Conservation (phyloP, 352 stramenopile species). For the Detonula confervacea region DNA sequence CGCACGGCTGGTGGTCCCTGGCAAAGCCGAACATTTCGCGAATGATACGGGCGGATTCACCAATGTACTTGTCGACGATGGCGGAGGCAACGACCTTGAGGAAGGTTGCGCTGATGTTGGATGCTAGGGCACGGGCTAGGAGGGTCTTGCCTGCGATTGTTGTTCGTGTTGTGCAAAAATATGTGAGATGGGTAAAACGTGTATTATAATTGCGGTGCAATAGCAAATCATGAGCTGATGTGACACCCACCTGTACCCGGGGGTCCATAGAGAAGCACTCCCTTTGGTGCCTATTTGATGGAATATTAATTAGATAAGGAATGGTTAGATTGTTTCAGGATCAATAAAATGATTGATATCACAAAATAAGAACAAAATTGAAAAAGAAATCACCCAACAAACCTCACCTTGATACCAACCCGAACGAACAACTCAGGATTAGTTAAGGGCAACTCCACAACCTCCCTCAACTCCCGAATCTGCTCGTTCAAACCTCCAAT, state of each 20-base stretch:
- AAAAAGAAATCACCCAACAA: no score
- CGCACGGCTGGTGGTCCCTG: constrained; percentile 98
- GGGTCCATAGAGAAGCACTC: constrained; percentile 97
- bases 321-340: no score
- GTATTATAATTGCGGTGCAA: no score
- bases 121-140: constrained; percentile 96
- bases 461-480: no score
- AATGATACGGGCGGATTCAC: constrained; percentile 98
- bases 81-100: constrained; percentile 99
- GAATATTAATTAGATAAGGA: constrained; percentile 6
- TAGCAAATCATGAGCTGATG: no score
- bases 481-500: no score
- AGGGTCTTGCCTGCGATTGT: no score
- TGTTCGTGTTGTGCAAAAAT: no score
- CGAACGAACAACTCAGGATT: constrained; percentile 99
- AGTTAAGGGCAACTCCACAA: constrained; percentile 98
- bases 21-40: constrained; percentile 99
- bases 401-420: constrained; percentile 96
- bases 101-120: constrained; percentile 99
- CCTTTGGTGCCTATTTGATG: constrained; percentile 89
- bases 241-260: constrained; percentile 98
- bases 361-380: no score
- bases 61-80: constrained; percentile 99
- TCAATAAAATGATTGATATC: no score
- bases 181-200: no score